Base-by-base conservation (phyloP, 2,329 filamentous ascomycete genomes). In the Colletotrichum simmondsii region DNA sequence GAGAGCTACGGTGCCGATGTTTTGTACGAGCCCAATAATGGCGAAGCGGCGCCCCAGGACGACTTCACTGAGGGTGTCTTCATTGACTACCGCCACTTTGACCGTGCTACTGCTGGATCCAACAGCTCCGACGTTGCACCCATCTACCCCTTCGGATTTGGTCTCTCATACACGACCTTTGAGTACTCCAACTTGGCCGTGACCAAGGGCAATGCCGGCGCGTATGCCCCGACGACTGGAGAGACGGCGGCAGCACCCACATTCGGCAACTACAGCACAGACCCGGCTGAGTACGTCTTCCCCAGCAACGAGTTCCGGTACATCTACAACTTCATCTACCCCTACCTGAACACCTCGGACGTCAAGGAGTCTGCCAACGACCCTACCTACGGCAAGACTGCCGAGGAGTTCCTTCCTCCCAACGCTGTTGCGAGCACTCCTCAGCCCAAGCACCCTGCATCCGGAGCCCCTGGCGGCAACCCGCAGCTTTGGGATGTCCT, bases 71-170 rank as follows among this genome's bases (percentile, higher is more conserved):
- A 97, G 82, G 94, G 94, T 19, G 87, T 93, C 65, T 94, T 95
- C 81, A 95, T 97, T 78, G 94, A 97, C 82, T 95, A 95, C 84
- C 90, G 93, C 52, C 87, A 91, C 75, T 94, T 97, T 65, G 94
- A 97, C 83, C 86, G 87, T 77, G 81, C 82, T n/a, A 83, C 81
- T 3, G 79, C 83, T 4, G 79, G 77, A 65, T 80, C 80, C 65
- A 76, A 76, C 28, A 77, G 80, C 49, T 65, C 54, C 24, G 61
- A 74, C 6, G 81, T 84, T 85, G 89, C 90, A 1, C 93, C 94
- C 1, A 89, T 94, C 75, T 97, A 92, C 82, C 94, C 95, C 79
- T 97, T 97, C 77, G 94, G 94, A 8, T 93, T 89, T 77, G 95
- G 95, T 68, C 85, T 97, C 14, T 93, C 91, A 4, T 97, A 97